phyloP scores from a whole-genome alignment of 306 rosid genomes.

The Vigna unguiculata region DNA sequence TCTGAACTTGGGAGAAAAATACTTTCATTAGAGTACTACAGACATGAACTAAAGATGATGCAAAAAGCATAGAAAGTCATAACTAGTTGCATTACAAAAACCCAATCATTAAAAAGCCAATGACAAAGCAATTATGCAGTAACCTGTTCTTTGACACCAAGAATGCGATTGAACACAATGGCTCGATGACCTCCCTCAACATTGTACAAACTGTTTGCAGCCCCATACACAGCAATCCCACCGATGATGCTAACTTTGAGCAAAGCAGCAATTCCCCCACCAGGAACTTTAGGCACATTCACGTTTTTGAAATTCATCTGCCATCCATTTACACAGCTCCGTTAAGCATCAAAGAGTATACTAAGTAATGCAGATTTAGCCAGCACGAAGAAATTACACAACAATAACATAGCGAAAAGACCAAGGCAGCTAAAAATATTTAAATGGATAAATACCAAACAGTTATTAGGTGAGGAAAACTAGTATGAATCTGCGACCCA shows the following conservation, averaged over 20 bases:
- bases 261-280: conserved; percentile 47
- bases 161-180: conserved; percentile 47
- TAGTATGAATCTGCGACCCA: background rate
- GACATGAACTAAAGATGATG: conserved; percentile 1
- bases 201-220: conserved; percentile 52
- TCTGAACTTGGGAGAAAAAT: background rate
- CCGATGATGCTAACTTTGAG: conserved; percentile 49
- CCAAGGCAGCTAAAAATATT: background rate
- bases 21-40: background rate
- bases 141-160: conserved; percentile 55
- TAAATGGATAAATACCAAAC: background rate
- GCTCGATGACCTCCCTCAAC: conserved; percentile 55
- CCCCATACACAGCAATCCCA: conserved; percentile 51
- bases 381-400: conserved; percentile 10
- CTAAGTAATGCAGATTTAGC: background rate
- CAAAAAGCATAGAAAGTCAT: background rate
- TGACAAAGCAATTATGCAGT: background rate
- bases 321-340: background rate
- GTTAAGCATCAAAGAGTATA: background rate
- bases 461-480: background rate
- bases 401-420: conserved; percentile 7
- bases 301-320: conserved; percentile 52
- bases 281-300: conserved; percentile 47
- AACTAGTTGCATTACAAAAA: background rate
- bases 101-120: background rate